Evolutionary conservation across 352 stramenopile species (phyloP).

Genomic region (Phytophthora capsici): DNA sequence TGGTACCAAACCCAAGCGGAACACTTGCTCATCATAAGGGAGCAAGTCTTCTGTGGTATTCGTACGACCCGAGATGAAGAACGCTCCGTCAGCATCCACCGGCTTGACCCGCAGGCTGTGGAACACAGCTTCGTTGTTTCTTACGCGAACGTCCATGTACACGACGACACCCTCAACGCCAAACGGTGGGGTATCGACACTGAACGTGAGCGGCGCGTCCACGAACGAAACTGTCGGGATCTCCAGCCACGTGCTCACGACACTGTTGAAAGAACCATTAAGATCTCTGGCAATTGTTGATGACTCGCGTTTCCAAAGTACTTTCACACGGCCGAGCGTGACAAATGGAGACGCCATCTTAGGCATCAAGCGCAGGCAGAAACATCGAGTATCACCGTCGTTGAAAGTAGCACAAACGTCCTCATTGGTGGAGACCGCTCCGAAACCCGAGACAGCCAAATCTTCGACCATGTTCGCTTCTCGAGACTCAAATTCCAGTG

Average conservation of each 20-base stretch:
- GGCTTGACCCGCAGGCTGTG: conserved; percentile 78
- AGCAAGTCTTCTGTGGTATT: conserved; percentile 79
- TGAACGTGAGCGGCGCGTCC: conserved; percentile 66
- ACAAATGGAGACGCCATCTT: conserved; percentile 49
- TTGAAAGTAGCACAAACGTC: conserved; percentile 52
- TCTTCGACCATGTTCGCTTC: conserved; percentile 42
- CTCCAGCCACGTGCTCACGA: conserved; percentile 73
- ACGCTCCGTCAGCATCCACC: conserved; percentile 71
- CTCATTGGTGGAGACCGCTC: conserved; percentile 4
- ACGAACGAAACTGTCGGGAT: conserved; percentile 77
- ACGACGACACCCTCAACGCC: conserved; percentile 71
- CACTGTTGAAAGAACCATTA: conserved; percentile 42
- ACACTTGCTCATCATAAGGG: conserved; percentile 68
- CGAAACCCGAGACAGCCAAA: conserved; percentile 57
- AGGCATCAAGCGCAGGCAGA: conserved; percentile 67
- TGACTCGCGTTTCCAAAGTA: conserved; percentile 69
- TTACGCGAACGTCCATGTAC: conserved; percentile 59
- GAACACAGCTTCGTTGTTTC: conserved; percentile 79
- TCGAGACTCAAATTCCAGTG: conserved; percentile 58
- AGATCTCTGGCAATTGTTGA: conserved; percentile 48
- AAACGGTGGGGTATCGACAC: conserved; percentile 71
- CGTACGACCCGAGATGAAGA: conserved; percentile 81
- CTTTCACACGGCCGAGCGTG: conserved; percentile 59
- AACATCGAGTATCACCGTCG: conserved; percentile 64
- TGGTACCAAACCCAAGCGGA: conserved; percentile 71